A percentile compares a stretch with the other conserved stretches of the same genome.
Evolutionary conservation across 176 grass and related monocot species (phyloP).

Genomic region (Cenchrus americanus): DNA sequence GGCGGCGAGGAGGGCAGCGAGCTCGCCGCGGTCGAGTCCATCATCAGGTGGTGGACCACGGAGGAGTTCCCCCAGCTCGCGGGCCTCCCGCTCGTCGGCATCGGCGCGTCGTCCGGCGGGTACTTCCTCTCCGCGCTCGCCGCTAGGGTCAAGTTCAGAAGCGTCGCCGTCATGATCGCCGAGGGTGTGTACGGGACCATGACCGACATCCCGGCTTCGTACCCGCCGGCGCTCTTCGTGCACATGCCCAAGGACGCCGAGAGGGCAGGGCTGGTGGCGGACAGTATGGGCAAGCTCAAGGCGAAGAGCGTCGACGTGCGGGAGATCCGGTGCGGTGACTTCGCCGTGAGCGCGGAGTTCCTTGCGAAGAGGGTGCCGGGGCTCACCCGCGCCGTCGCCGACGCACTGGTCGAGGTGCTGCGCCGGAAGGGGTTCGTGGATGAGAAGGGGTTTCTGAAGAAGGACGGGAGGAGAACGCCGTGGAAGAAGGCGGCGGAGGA

Average conservation of each 20-base stretch:
- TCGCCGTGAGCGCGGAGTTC: slow-evolving; percentile 59
- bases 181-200: slow-evolving; percentile 67
- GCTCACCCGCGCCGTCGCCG: slow-evolving; percentile 47
- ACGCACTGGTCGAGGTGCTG: slow-evolving; percentile 61
- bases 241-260: slow-evolving; percentile 79
- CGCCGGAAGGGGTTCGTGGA: slow-evolving; percentile 67
- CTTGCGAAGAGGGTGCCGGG: slow-evolving; percentile 58
- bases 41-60: slow-evolving; percentile 69
- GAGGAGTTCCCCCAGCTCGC: slow-evolving; percentile 52
- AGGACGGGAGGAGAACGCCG: slow-evolving; percentile 63
- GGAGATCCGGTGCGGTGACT: slow-evolving; percentile 65
- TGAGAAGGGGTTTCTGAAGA: slow-evolving; percentile 72
- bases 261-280: slow-evolving; percentile 43
- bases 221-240: slow-evolving; percentile 89
- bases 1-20: slow-evolving; percentile 36
- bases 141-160: slow-evolving; percentile 63
- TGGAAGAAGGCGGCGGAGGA: slow-evolving; percentile 68
- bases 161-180: slow-evolving; percentile 78
- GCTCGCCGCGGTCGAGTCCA: slow-evolving; percentile 68
- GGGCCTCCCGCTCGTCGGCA: slow-evolving; percentile 59
- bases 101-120: slow-evolving; percentile 86
- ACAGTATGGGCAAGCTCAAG: slow-evolving; percentile 56
- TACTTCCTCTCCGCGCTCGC: slow-evolving; percentile 88
- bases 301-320: slow-evolving; percentile 52
- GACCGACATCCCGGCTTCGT: slow-evolving; percentile 46